These are phyloP conservation scores for Pestalotiopsis sp. DNA, from an alignment of 2,329 filamentous ascomycete species.

Conservation along the genomic window DNA sequence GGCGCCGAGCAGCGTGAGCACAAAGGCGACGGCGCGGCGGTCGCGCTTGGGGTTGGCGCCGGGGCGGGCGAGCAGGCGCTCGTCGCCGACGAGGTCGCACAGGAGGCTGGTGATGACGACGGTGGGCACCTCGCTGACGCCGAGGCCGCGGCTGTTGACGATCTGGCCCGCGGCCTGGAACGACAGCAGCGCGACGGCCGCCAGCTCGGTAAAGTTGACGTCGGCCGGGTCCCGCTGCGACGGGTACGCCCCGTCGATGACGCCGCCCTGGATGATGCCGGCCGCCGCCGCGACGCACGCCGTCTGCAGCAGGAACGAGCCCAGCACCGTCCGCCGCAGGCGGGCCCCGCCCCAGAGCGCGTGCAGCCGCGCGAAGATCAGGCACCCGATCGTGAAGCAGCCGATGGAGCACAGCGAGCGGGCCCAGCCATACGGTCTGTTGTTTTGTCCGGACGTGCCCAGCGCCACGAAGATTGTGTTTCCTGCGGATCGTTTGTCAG, in stretches of 20 bases:
- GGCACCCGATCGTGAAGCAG: constrained; percentile 40
- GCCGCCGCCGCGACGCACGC: constrained; percentile 26
- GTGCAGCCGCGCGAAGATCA: constrained; percentile 37
- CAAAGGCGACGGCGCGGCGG: constrained; percentile 42
- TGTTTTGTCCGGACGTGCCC: constrained; percentile 38
- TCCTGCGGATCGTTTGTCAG: constrained; percentile 21
- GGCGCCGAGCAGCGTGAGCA: constrained; percentile 41
- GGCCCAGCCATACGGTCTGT: constrained; percentile 40
- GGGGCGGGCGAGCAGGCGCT: constrained; percentile 42
- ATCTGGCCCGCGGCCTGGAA: constrained; percentile 58
- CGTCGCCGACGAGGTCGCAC: constrained; percentile 54
- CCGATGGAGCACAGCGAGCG: constrained; percentile 43
- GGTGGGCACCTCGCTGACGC: constrained; percentile 55
- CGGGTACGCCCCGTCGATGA: constrained; percentile 28
- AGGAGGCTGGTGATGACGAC: constrained; percentile 56
- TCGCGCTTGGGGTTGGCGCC: constrained; percentile 51
- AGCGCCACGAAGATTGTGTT: constrained; percentile 44
- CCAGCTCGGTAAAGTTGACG: constrained; percentile 27
- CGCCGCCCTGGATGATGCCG: constrained; percentile 27
- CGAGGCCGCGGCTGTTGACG: constrained; percentile 49
- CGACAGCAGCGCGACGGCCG: constrained; percentile 47
- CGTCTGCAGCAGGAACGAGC: constrained; percentile 28
- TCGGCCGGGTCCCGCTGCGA: constrained; percentile 22
- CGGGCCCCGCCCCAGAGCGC: constrained; percentile 26
- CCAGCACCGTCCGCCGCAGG: constrained; percentile 26